Evolutionary conservation across 805 yeast genomes (phyloP).

Genomic region (Saccharomyces kudriavzevii): DNA sequence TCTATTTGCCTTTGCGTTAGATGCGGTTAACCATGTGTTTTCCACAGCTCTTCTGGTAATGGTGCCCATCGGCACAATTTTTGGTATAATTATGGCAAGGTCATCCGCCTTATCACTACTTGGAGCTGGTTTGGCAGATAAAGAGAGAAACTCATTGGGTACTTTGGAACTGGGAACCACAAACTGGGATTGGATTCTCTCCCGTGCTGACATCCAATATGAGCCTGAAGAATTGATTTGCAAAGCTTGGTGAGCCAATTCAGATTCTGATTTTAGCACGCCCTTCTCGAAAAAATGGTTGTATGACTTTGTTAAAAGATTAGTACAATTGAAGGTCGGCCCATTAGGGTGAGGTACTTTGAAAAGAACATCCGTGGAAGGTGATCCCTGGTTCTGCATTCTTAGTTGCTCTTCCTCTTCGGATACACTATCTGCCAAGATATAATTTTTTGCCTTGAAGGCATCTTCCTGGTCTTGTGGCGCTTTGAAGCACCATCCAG

Average conservation of each 20-base stretch:
- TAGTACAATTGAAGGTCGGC: slow-evolving; percentile 60
- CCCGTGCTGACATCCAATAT: slow-evolving; percentile 89
- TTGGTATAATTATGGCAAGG: slow-evolving; percentile 75
- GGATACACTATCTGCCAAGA: slow-evolving; percentile 16
- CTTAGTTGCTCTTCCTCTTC: slow-evolving; percentile 9
- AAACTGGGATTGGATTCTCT: slow-evolving; percentile 75
- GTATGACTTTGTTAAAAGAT: slow-evolving; percentile 70
- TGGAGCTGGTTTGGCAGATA: neutral
- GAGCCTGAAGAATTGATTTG: slow-evolving; percentile 71
- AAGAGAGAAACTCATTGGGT: slow-evolving; percentile 17
- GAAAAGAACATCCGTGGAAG: slow-evolving; percentile 33
- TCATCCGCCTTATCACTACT: slow-evolving; percentile 15
- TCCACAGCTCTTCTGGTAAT: slow-evolving; percentile 94
- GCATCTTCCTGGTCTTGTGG: slow-evolving; percentile 26
- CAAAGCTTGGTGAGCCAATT: slow-evolving; percentile 69
- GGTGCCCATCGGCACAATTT: slow-evolving; percentile 88
- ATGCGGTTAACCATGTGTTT: slow-evolving; percentile 95
- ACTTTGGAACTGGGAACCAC: slow-evolving; percentile 51
- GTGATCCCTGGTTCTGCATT: neutral
- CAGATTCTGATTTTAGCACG: slow-evolving; percentile 58
- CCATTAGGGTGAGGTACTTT: slow-evolving; percentile 89
- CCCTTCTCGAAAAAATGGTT: slow-evolving; percentile 66
- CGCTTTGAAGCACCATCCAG: slow-evolving; percentile 87
- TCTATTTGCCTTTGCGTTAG: slow-evolving; percentile 78
- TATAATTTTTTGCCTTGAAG: slow-evolving; percentile 32